Base-by-base conservation (phyloP, 306 rosid genomes). In the Fragaria ananassa region DNA sequence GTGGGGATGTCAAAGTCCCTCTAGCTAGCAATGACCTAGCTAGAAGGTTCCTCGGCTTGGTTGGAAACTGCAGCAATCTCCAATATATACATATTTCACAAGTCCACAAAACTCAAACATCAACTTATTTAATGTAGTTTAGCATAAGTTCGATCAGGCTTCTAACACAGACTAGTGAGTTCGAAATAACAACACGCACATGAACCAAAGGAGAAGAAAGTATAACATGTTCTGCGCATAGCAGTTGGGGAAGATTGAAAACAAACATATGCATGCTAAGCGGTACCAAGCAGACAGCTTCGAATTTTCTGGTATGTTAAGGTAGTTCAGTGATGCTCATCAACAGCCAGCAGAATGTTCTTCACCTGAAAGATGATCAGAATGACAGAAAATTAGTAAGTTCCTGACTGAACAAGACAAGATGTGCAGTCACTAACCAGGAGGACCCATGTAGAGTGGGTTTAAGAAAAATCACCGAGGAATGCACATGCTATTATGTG, bases 361-460 rank as follows among this genome's bases (percentile, higher is more conserved):
- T 70, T 78, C 76, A 70, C 81, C 81, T 78, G 76, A 58, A 78
- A 60, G 31, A 78, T 41, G 35, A 70, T 60, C 31, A 70, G 13
- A 34, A 46, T 12, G 54, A 51, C 45, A 27, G 5, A 14, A n/a
- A 61, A 44, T 44, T 44, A 23, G 44, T 44, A 60, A 73, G 39
- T 2, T 49, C 62, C 17, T 0, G 15, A 39, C 10, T 14, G 25
- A 39, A 35, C 21, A 72, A 3, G 35, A 34, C 18, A 47, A 4
- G 45, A 71, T 25, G 29, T 14, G 39, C 27, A 15, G 57, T 45
- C 41, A 47, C 8, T 17, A 70, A 15, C 10, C 74, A 46, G 8
- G 12, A 64, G 46, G 44, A 65, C 23, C 3, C 18, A 35, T 4
- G 44, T 4, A 37, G 46, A 65, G 29, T 65, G 15, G 70, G 5